Evolutionary conservation across 768 basidiomycete genomes (phyloP), one percentile per base, ranked within the genome.

Genomic region (Panaeolus papilionaceus): DNA sequence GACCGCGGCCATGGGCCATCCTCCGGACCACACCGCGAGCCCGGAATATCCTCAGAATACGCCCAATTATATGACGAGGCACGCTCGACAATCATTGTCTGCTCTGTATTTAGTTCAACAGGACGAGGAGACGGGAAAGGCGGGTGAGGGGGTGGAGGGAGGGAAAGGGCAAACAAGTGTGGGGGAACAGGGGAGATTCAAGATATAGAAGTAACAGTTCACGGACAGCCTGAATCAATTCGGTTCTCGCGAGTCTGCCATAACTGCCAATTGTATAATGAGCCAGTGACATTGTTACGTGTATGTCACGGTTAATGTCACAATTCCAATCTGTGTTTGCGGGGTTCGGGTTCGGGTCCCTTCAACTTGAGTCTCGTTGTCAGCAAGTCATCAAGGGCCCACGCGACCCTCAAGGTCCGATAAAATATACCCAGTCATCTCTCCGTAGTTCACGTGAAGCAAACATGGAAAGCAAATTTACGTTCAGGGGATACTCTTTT

Each of bases 1-100:
- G 86, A 76, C 63, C 86, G 84, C 6, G 89, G 89, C 88, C 89
- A 90, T 40, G 86, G 86, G 4, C 85, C 88, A 49, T 90, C 89
- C 67, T 89, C 87, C 58, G 89, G 86, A 6, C 83, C 86, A 73
- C 87, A 88, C 39, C 89, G 80, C 38, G 85, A 84, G 14, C 89
- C 88, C 23, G 87, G 87, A 11, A 89, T 87, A 70, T 90, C 89
- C 67, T 89, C 84, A 69, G 84, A 76, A 75, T 86, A 86, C 12
- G 86, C 87, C 78, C 82, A 84, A 73, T 68, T 77, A 67, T 77
- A 75, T 37, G 54, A 58, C 51, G 79, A 76, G 66, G 79, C 68
- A 51, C 78, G 79, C 68, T 81, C 77, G 65, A 81, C 76, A 67
- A 82, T 75, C 83, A 84, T 82, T 54, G 75, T 58, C 11, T 10